Conservation (phyloP, 306 rosid species). For the Vachellia collinsii region DNA sequence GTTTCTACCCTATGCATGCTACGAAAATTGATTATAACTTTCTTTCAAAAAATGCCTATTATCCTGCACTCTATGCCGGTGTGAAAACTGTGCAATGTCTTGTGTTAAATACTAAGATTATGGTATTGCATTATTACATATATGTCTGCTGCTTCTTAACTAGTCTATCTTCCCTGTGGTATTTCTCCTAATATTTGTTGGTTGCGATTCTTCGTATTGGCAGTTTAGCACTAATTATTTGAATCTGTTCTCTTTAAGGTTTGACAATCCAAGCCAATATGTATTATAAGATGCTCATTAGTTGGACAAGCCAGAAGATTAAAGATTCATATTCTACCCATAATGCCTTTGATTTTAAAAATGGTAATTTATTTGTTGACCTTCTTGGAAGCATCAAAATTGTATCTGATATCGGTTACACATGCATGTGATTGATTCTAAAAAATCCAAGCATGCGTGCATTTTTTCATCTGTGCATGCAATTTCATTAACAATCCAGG, state of each 20-base stretch:
- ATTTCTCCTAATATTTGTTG: conserved; percentile 29
- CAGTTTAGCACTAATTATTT: conserved; percentile 31
- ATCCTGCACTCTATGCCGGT: conserved; percentile 15
- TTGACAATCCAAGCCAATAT: conserved; percentile 87
- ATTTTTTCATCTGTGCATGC: background rate
- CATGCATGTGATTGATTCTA: background rate
- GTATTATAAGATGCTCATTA: conserved; percentile 87
- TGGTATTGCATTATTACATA: background rate
- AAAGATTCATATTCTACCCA: conserved; percentile 74
- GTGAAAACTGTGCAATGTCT: conserved; percentile 11
- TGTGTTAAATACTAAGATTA: conserved; percentile 17
- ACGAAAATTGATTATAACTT: background rate
- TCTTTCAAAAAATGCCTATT: conserved; percentile 4
- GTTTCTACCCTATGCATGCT: background rate
- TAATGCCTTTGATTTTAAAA: conserved; percentile 89
- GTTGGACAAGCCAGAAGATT: conserved; percentile 96
- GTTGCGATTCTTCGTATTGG: conserved; percentile 20
- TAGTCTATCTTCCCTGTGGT: conserved; percentile 1
- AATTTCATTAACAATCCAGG: background rate
- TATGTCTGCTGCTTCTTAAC: conserved; percentile 31
- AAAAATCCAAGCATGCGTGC: background rate
- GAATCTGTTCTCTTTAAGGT: conserved; percentile 56
- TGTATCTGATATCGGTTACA: background rate
- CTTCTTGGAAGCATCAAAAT: background rate
- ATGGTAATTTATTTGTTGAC: conserved; percentile 46